Evolutionary conservation across 352 stramenopile species (phyloP), one percentile per base, ranked within the genome.

Genomic region (Labyrinthula sp.): DNA sequence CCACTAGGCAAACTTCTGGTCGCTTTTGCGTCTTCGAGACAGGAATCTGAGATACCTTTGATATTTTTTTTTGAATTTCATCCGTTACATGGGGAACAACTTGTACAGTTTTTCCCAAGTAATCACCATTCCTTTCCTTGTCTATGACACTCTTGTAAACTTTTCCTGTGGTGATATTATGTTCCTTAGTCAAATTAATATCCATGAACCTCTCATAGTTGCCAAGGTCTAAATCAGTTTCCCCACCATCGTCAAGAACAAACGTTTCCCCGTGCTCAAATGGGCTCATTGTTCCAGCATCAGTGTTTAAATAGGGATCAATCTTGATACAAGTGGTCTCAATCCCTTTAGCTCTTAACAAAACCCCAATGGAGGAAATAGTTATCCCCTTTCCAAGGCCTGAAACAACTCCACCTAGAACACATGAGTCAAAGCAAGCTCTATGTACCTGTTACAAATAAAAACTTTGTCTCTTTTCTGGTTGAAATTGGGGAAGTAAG

Each of bases 81-180:
- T 89, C 71, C 0, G 77, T 71, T 18, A 92, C 70, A 61, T 96
- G 87, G 7, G 87, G 87, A 29, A 96, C 84, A 12, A 96, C 84
- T 64, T 96, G 87, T 23, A 97, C 88, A 8, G 88, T 97, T 67
- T 96, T 97, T 49, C 88, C 88, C 12, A 97, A 65, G 67, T 96
- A 97, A 62, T 96, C 85, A 7, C 88, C 88, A 22, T 77, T 67
- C 34, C 88, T 72, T 64, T 97, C 88, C 50, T 82, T 81, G 46
- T 83, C 64, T 37, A 97, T 91, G 41, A 97, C 88, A 35, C 25
- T 30, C 46, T 35, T 21, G 46, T 77, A 78, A 22, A 81, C 69
- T 61, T 97, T 97, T 36, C 87, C 88, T n/a, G 88, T 96, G 4
- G 87, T 97, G 61, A 97, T 94, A 71, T 97, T 97, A 68, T 97